Base-by-base conservation (phyloP, 441 rosid genomes). In the Gossypium trilobum region DNA sequence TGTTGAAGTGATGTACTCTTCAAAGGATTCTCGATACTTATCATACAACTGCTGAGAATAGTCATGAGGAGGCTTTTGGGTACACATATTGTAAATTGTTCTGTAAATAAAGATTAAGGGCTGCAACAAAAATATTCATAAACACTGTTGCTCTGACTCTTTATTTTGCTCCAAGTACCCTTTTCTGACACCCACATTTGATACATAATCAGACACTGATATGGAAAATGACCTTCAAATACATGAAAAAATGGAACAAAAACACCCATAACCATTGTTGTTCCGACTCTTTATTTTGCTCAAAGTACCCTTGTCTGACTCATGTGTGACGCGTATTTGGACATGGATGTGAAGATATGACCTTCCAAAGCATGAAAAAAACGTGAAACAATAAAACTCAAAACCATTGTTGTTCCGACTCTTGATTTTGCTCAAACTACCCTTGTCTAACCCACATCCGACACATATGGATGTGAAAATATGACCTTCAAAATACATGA, bases 11-110 rank as follows among this genome's bases (percentile, higher is more conserved):
- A 84, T 80, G 74, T 84, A 84, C 56, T 78, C 86, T 73, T 83
- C 84, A 74, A 83, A 80, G 48, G 82, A 74, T 64, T 83, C 86
- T 27, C 36, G 51, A 56, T 82, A 82, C 79, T 80, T 80, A 50
- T 84, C 77, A 67, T 82, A 84, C 39, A 84, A 82, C 63, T 78
- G 82, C 33, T 80, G 84, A 19, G 87, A 82, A 65, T 82, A 82
- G 65, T 79, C 85, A 33, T 84, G 87, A 54, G 82, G 85, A 10
- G 83, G 82, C 81, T 80, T 82, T 68, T 84, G 87, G 10, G 85
- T 84, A 66, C 87, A 84, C 87, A 84, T 79, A 71, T 82, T 78
- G 74, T 84, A 84, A 73, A 84, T 78, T 16, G 83, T 84, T 14
- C 87, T 79, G 67, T 46, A 61, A 55, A 73, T 27, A 55, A 19